phyloP scores from a whole-genome alignment of 192 early-diverging fungal genomes.

The Neocallimastix lanati region DNA sequence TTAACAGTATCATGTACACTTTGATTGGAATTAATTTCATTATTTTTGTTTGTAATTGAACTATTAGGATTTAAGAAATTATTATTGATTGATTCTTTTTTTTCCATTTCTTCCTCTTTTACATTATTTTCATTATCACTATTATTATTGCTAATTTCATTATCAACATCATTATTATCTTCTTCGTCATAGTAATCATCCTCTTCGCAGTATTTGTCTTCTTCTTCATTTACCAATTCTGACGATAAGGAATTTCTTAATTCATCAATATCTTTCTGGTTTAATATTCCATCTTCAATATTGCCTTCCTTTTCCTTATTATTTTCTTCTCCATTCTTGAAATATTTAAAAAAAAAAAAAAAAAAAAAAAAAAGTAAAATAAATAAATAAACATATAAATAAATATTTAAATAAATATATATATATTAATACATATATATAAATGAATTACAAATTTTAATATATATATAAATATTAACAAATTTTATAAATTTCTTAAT shows the following conservation, averaged over 20 bases:
- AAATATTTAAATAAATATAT: too few relatives aligned
- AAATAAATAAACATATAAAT: too few relatives aligned
- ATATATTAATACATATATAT: too few relatives aligned
- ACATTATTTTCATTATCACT: too few relatives aligned
- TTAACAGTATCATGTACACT: conserved; percentile 8
- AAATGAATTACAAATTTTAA: too few relatives aligned
- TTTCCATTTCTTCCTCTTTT: too few relatives aligned
- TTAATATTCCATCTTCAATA: conserved; percentile 12
- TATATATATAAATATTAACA: too few relatives aligned
- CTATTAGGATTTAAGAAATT: not conserved
- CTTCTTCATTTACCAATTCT: not conserved
- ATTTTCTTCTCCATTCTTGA: conserved; percentile 28
- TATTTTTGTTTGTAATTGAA: not conserved
- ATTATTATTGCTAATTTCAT: too few relatives aligned
- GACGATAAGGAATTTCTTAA: conserved; percentile 10
- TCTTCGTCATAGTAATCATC: conserved; percentile 10
- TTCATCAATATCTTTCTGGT: conserved; percentile 12
- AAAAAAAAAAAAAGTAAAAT: too few relatives aligned
- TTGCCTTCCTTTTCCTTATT: conserved; percentile 24
- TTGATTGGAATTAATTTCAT: conserved; percentile 2
- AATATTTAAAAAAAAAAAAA: too few relatives aligned
- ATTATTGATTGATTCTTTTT: too few relatives aligned
- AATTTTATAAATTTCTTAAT: conserved; percentile 6
- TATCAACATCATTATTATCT: too few relatives aligned
- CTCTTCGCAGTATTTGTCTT: not conserved